These are phyloP conservation scores for Ceratocystis albifundus DNA, from an alignment of 2,329 filamentous ascomycete genomes.

Conservation along the genomic window DNA sequence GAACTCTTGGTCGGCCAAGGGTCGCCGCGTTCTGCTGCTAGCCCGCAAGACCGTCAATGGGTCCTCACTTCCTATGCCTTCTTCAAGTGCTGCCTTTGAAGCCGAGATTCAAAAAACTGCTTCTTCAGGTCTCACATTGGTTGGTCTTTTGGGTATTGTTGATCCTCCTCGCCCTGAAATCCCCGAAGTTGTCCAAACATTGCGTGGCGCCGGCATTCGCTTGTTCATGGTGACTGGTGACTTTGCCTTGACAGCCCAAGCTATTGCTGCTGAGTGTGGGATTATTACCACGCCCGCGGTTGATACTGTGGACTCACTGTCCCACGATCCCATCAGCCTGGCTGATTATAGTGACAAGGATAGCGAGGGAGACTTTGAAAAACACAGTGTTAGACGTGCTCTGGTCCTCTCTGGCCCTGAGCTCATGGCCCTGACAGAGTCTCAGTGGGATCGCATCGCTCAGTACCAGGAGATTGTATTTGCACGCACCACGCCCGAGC, in stretches of 20 bases:
- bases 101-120: constrained; percentile 65
- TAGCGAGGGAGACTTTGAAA: constrained; percentile 26
- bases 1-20: constrained; percentile 78
- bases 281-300: constrained; percentile 58
- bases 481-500: constrained; percentile 85
- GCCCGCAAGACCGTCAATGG: constrained; percentile 70
- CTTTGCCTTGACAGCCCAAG: constrained; percentile 65
- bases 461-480: constrained; percentile 69
- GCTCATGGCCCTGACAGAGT: constrained; percentile 51
- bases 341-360: constrained; percentile 30
- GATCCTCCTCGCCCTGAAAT: constrained; percentile 94
- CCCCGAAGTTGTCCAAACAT: constrained; percentile 70
- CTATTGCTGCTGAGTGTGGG: constrained; percentile 71
- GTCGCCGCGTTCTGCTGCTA: constrained; percentile 86
- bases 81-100: constrained; percentile 76
- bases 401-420: constrained; percentile 56
- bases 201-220: constrained; percentile 84
- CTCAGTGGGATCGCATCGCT: constrained; percentile 57
- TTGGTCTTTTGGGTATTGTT: constrained; percentile 91
- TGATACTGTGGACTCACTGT: constrained; percentile 33
- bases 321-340: constrained; percentile 58
- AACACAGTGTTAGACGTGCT: constrained; percentile 32
- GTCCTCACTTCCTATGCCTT: constrained; percentile 55
- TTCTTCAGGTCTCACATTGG: constrained; percentile 79
- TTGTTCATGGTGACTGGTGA: constrained; percentile 98